These are phyloP conservation scores for Ilyonectria destructans DNA, from an alignment of 2,329 filamentous ascomycete species.

Conservation along the genomic window DNA sequence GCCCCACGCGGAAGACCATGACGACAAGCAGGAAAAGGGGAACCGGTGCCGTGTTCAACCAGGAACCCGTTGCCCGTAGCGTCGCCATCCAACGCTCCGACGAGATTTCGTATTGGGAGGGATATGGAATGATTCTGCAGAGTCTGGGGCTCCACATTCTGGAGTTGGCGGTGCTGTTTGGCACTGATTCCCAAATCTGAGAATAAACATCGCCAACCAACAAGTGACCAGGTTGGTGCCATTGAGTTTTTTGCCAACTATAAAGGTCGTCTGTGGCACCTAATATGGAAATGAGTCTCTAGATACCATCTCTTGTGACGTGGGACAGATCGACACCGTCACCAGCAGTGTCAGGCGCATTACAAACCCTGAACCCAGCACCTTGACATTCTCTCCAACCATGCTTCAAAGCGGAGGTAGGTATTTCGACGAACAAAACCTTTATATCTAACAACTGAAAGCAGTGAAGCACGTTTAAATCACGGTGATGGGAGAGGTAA, in stretches of 20 bases:
- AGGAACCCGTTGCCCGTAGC: slow-evolving; percentile 10
- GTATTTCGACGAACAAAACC: background rate
- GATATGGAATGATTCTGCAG: background rate
- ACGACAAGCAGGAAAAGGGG: slow-evolving; percentile 21
- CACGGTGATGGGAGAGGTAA: too few species aligned
- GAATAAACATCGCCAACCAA: background rate
- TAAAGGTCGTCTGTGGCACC: too few species aligned
- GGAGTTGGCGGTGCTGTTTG: too few species aligned
- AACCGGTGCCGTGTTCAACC: slow-evolving; percentile 5
- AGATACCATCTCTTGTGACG: too few species aligned
- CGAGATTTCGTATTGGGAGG: background rate
- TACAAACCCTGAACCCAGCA: background rate
- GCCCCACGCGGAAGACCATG: background rate
- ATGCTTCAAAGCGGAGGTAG: background rate
- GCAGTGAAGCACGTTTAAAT: too few species aligned
- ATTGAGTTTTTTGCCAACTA: background rate
- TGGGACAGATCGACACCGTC: background rate
- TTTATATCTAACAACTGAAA: background rate
- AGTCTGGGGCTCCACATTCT: background rate
- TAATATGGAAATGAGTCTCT: too few species aligned
- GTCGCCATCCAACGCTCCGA: background rate
- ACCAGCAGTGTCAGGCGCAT: background rate
- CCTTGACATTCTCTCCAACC: background rate
- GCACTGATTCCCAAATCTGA: background rate
- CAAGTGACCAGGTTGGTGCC: background rate